phyloP scores from a whole-genome alignment of 83 land plant genomes.

The Picea abies region DNA sequence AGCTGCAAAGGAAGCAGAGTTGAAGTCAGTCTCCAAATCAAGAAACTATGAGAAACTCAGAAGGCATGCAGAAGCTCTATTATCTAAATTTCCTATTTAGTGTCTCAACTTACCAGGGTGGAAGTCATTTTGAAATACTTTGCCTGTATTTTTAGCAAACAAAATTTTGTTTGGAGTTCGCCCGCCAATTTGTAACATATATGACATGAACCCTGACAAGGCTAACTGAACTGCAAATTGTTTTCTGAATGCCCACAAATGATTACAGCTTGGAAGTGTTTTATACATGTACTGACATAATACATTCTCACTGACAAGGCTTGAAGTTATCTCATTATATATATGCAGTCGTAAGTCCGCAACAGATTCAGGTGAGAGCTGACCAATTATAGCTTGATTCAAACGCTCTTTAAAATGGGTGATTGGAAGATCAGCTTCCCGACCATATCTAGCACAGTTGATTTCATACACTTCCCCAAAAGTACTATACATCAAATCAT shows the following conservation, averaged over 20 bases:
- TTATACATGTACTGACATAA: constrained; percentile 99
- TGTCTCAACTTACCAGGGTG: constrained; percentile 81
- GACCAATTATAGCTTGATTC: constrained; percentile 93
- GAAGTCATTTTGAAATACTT: constrained; percentile 96
- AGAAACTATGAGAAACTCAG: neutral
- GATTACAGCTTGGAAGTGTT: constrained; percentile 90
- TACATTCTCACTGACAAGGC: constrained; percentile 82
- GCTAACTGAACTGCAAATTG: constrained; percentile 98
- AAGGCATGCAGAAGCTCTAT: neutral
- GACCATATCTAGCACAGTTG: constrained; percentile 92
- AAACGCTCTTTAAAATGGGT: constrained; percentile 96
- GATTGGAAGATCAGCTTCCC: constrained; percentile 95
- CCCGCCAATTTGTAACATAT: constrained; percentile 99
- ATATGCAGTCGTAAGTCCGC: constrained; percentile 91
- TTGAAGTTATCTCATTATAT: constrained; percentile 83
- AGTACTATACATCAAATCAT: constrained; percentile 98
- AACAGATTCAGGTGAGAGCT: constrained; percentile 81
- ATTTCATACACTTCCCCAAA: constrained; percentile 99
- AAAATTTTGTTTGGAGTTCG: constrained; percentile 96
- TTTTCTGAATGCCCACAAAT: constrained; percentile 99
- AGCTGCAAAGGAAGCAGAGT: constrained; percentile 49
- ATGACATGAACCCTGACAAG: constrained; percentile 96
- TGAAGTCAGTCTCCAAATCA: no score
- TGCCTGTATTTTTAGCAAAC: constrained; percentile 98
- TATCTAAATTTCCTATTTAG: neutral